Base-by-base conservation (phyloP, 352 stramenopile genomes). In the Globisporangium rhizosaccharum region DNA sequence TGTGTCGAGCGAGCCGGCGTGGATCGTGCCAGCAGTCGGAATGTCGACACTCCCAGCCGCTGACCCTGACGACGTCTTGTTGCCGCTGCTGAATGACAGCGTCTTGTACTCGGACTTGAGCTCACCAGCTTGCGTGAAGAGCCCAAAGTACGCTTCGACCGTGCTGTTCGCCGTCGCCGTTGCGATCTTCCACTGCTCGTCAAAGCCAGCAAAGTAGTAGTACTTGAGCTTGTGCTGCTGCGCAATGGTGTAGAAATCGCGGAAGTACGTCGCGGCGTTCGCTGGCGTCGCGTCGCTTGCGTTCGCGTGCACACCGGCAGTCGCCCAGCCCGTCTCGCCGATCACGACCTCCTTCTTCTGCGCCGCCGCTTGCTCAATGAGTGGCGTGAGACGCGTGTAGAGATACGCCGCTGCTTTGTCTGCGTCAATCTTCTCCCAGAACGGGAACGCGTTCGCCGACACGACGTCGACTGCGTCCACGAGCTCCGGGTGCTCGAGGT, bases 141-240 rank as follows among this genome's bases (percentile, higher is more conserved):
- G 56, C 15, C 80, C 80, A 52, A 90, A 90, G 66, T 88, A 84
- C 37, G 75, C 78, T 67, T 90, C 80, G 47, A 87, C 78, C 30
- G 79, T 87, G 55, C 72, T 68, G 66, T 85, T 75, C 46, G 67
- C 75, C 23, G 67, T 63, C 26, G 74, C 69, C 36, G 65, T 75
- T 33, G 65, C 58, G 57, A 85, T 62, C 65, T 87, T 86, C 76
- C 79, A 90, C 30, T 63, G 47, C 59, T 78, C 72, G 64, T 90
- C 80, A 53, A 85, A 87, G 50, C 63, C 79, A 20, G 75, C 75
- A 61, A 87, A 90, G 66, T 85, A 90, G 57, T 73, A 90, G 72
- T 88, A 90, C 56, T 61, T 67, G 18, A 82, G 56, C 30, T 76
- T 55, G 39, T 84, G 23, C 41, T 59, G 17, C 41, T 53, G 45